phyloP scores from a whole-genome alignment of 2,329 filamentous ascomycete genomes.

The Parastagonospora nodorum region DNA sequence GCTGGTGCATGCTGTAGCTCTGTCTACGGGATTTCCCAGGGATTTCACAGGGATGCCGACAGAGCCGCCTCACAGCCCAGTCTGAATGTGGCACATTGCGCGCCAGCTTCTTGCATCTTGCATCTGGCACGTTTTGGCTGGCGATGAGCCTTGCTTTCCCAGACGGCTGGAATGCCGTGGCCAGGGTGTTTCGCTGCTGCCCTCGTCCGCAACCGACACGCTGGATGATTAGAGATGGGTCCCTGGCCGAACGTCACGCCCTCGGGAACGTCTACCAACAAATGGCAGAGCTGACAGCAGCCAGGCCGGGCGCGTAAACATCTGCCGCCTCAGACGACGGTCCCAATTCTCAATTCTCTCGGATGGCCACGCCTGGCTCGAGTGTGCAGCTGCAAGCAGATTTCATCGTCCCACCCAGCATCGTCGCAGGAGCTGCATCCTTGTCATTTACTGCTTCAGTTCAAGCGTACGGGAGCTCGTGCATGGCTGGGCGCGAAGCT shows the following conservation, averaged over 20 bases:
- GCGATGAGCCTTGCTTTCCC: conserved; percentile 20
- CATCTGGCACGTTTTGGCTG: conserved; percentile 24
- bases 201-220: conserved; percentile 17
- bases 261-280: not conserved
- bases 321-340: too few species aligned
- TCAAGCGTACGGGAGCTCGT: conserved; percentile 18
- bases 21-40: conserved; percentile 1
- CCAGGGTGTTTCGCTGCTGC: conserved; percentile 19
- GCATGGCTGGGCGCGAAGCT: conserved; percentile 7
- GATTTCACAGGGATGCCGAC: conserved; percentile 15
- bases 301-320: not conserved
- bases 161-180: conserved; percentile 20
- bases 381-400: conserved; percentile 8
- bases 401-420: not conserved
- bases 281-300: not conserved
- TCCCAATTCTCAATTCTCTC: not conserved
- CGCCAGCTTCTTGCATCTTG: conserved; percentile 12
- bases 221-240: conserved; percentile 10
- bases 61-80: conserved; percentile 27
- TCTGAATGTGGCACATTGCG: conserved; percentile 13
- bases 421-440: conserved; percentile 3
- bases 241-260: conserved; percentile 8
- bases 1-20: conserved; percentile 1
- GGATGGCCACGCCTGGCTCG: conserved; percentile 2
- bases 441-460: conserved; percentile 30